Conservation (phyloP, 768 basidiomycete genomes). For the Phanerochaete sordida region DNA sequence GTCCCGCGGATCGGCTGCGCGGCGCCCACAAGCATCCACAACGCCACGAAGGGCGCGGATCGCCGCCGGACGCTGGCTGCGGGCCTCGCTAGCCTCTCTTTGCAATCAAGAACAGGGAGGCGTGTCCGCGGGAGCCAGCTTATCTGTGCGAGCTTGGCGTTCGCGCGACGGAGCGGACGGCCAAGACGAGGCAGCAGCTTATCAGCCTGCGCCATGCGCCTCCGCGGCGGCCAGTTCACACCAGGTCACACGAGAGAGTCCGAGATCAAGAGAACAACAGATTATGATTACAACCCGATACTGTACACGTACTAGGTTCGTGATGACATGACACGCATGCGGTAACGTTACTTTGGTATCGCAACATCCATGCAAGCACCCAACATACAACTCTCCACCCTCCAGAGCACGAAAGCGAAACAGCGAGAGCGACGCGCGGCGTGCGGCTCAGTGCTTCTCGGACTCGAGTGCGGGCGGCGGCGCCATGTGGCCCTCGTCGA, state of each 20-base stretch:
- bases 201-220: no score
- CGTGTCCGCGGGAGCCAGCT: no score
- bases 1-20: neutral
- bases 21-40: conserved; percentile 1
- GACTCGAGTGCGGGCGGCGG: neutral
- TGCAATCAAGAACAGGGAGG: no score
- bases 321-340: neutral
- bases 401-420: neutral
- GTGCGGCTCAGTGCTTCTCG: neutral
- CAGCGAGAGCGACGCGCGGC: neutral
- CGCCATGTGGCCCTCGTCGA: conserved; percentile 36
- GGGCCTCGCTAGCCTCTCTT: no score
- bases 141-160: no score
- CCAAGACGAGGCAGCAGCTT: no score
- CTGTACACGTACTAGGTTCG: conserved; percentile 1
- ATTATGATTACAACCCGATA: conserved; percentile 4
- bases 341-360: neutral
- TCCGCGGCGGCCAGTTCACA: no score
- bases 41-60: neutral
- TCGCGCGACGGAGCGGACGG: no score
- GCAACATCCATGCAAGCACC: neutral
- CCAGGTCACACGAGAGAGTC: no score
- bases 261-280: neutral
- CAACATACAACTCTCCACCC: neutral
- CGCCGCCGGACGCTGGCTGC: no score